phyloP scores from a whole-genome alignment of 257 asterid species.

The Nicotiana attenuata region DNA sequence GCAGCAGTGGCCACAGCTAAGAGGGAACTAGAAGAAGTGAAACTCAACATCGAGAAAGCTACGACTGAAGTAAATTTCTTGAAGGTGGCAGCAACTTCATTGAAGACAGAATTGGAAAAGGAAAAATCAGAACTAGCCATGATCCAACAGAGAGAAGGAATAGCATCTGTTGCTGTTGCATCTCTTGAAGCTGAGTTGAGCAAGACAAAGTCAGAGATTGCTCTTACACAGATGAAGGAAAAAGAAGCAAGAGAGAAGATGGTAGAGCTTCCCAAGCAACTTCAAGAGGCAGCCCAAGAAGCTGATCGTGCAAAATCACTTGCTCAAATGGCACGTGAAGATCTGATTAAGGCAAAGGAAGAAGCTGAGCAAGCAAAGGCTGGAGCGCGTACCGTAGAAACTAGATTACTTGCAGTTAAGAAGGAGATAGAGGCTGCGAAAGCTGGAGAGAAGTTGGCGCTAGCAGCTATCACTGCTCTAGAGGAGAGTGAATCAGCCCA shows the following conservation, averaged over 20 bases:
- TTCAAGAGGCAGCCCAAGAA: conserved; percentile 63
- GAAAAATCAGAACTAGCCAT: conserved; percentile 52
- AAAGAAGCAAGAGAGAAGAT: conserved; percentile 64
- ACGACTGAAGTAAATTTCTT: conserved; percentile 48
- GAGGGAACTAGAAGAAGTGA: conserved; percentile 78
- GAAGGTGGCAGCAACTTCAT: conserved; percentile 63
- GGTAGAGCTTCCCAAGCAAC: conserved; percentile 63
- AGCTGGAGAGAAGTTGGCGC: conserved; percentile 80
- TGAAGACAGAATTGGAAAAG: conserved; percentile 59
- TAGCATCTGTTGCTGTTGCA: conserved; percentile 70
- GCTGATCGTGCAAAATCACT: conserved; percentile 60
- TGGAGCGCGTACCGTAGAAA: conserved; percentile 51
- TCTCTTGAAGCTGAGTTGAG: conserved; percentile 80
- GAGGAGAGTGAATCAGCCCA: conserved; percentile 68
- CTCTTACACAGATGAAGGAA: conserved; percentile 50
- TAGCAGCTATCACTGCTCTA: conserved; percentile 75
- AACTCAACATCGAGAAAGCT: conserved; percentile 59
- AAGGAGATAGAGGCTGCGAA: conserved; percentile 94
- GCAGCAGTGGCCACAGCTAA: conserved; percentile 47
- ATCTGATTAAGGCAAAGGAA: conserved; percentile 57
- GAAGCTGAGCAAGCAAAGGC: conserved; percentile 79
- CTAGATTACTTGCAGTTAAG: conserved; percentile 61
- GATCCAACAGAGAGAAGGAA: conserved; percentile 75
- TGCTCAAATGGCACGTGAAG: conserved; percentile 47
- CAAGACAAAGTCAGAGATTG: conserved; percentile 55